Conservation (phyloP, 2,329 filamentous ascomycete species). For the Aspergillus proliferans region DNA sequence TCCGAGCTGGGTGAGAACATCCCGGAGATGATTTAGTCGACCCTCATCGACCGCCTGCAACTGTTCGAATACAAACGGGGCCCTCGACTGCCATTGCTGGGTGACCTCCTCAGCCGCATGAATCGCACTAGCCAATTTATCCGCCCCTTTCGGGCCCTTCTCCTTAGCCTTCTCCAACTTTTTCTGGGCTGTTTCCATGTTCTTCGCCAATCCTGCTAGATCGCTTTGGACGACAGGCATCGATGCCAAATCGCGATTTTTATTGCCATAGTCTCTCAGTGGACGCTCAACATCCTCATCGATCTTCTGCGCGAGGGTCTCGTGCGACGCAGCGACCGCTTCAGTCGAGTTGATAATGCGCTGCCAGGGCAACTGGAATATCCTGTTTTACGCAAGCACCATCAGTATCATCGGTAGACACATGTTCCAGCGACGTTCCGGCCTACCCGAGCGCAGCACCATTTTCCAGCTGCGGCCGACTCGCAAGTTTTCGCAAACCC, state of each 20-base stretch:
- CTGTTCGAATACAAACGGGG: slow-evolving; percentile 89
- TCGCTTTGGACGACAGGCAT: slow-evolving; percentile 79
- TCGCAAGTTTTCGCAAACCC: slow-evolving; percentile 72
- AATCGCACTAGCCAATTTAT: slow-evolving; percentile 70
- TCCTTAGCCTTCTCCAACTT: slow-evolving; percentile 76
- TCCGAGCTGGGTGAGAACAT: slow-evolving; percentile 84
- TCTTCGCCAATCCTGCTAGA: slow-evolving; percentile 70
- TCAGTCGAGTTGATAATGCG: slow-evolving; percentile 76
- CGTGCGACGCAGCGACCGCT: slow-evolving; percentile 75
- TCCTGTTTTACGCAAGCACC: slow-evolving; percentile 45
- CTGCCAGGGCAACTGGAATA: slow-evolving; percentile 87
- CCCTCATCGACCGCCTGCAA: slow-evolving; percentile 87
- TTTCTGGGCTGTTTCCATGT: slow-evolving; percentile 76
- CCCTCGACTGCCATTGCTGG: slow-evolving; percentile 86
- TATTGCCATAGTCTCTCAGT: slow-evolving; percentile 66
- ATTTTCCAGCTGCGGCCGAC: slow-evolving; percentile 66
- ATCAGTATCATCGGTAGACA: slow-evolving; percentile 10
- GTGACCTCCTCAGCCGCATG: slow-evolving; percentile 69
- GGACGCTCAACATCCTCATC: slow-evolving; percentile 83
- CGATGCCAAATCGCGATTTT: slow-evolving; percentile 68
- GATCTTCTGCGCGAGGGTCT: slow-evolving; percentile 71
- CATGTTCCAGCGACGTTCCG: background rate
- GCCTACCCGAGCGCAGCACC: slow-evolving; percentile 80
- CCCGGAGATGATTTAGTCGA: slow-evolving; percentile 80
- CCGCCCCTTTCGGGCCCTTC: slow-evolving; percentile 66